These are phyloP conservation scores for Clavispora phyllophila DNA, from an alignment of 805 yeast genomes.

Conservation along the genomic window DNA sequence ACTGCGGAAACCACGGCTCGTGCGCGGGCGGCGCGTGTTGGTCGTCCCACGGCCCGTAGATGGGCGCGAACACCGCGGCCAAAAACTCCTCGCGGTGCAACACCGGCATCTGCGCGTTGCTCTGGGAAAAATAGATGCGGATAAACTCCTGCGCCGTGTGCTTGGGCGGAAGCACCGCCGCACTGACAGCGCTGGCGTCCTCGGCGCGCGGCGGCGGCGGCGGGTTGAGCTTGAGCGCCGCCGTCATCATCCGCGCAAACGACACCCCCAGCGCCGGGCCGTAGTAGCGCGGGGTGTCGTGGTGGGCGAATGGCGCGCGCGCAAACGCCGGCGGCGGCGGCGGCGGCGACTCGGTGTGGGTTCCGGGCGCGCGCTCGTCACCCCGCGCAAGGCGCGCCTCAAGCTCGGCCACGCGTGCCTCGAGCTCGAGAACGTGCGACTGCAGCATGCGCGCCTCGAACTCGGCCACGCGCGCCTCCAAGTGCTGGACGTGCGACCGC, in stretches of 20 bases:
- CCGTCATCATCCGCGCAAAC: slow-evolving; percentile 70
- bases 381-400: background rate
- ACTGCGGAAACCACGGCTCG: slow-evolving; percentile 45
- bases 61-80: slow-evolving; percentile 62
- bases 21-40: slow-evolving; percentile 17
- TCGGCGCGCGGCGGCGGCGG: slow-evolving; percentile 13
- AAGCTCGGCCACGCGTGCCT: slow-evolving; percentile 27
- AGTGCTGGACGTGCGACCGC: slow-evolving; percentile 65
- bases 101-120: slow-evolving; percentile 80
- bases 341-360: background rate
- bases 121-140: slow-evolving; percentile 65
- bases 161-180: slow-evolving; percentile 64
- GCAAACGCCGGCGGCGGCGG: background rate
- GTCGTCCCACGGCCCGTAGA: slow-evolving; percentile 64
- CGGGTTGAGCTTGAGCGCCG: slow-evolving; percentile 60
- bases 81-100: slow-evolving; percentile 78
- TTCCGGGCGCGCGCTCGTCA: background rate
- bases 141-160: slow-evolving; percentile 62
- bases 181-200: slow-evolving; percentile 14
- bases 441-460: slow-evolving; percentile 36
- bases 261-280: slow-evolving; percentile 17
- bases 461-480: slow-evolving; percentile 60
- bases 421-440: slow-evolving; percentile 30
- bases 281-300: slow-evolving; percentile 7
- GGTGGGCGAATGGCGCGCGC: background rate